These are phyloP conservation scores for Kurtzmaniella fragi DNA, from an alignment of 805 yeast genomes.

Conservation along the genomic window DNA sequence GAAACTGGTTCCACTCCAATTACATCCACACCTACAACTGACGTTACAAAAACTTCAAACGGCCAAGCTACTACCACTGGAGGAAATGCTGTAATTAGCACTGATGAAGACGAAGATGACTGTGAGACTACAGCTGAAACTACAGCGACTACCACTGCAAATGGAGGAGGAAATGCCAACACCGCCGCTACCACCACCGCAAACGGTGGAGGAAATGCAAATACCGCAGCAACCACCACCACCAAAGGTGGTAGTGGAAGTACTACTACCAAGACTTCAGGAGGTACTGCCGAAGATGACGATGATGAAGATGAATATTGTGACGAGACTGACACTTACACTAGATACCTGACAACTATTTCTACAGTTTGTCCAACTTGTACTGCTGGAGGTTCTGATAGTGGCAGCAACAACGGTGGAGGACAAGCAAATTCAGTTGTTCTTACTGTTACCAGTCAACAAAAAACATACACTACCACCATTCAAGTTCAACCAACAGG, in stretches of 20 bases:
- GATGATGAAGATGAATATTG: constrained; percentile 2
- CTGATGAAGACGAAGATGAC: constrained; percentile 6
- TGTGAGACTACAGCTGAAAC: constrained; percentile 3
- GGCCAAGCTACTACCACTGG: neutral
- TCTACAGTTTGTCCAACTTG: neutral
- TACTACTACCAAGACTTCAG: constrained; percentile 5
- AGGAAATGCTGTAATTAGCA: neutral
- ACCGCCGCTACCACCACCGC: constrained; percentile 5
- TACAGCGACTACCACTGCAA: constrained; percentile 3
- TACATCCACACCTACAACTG: neutral
- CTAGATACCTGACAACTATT: neutral
- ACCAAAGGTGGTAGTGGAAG: constrained; percentile 2
- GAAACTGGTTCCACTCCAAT: constrained; percentile 4
- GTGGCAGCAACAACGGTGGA: neutral
- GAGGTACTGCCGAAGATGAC: constrained; percentile 7
- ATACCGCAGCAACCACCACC: constrained; percentile 5
- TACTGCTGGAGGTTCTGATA: neutral
- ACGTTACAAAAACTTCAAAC: constrained; percentile 2
- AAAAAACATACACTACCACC: neutral
- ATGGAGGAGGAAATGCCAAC: neutral
- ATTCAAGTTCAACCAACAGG: neutral
- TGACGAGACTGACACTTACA: neutral
- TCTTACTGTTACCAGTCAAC: neutral
- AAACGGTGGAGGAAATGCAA: constrained; percentile 3
- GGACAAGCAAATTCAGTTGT: no score